Base-by-base conservation (phyloP, 306 rosid species). In the Cotoneaster glaucophyllus region DNA sequence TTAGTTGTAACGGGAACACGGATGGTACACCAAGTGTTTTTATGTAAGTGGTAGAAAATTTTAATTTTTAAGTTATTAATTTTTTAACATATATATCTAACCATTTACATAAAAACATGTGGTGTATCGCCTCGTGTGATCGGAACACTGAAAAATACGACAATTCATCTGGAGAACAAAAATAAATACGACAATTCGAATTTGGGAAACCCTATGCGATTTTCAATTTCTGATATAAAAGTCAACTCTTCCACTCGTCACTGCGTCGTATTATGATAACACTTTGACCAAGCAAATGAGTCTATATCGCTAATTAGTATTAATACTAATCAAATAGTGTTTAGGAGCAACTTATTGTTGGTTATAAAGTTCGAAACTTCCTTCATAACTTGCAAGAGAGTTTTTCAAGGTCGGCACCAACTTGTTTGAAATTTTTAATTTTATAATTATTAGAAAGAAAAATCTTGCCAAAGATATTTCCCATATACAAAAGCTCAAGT, bases 361-460 rank as follows among this genome's bases (percentile, higher is more conserved):
- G 12, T 41, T 41, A 10, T 9, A 2, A 2, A 41, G 44, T 41
- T 41, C 44, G 12, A 41, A 41, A 9, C 7, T 45, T 4, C 52
- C 6, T 14, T 48, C 54, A 17, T 18, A 50, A 17, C 54, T 50
- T 50, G 54, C 54, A 50, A 50, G 54, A 17, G 21, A 1, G 6
- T 15, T 69, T 69, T 52, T 15, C 39, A 17, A 14, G 61, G 79
- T 65, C 72, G 72, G 72, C 79, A 63, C 21, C 54, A 50, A n/a
- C 52, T 31, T 50, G 21, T 29, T 34, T 75, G 41, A 65, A 14
- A 5, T 0, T 50, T 50, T 15, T 50, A 11, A 43, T 43, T 43
- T 43, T 43, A 43, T 43, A 43, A 11, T 43, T 48, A 14, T 15
- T 48, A 4, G 54, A 15, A 15, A 12, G 4, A 43, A 71, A 71